phyloP scores from a whole-genome alignment of 331 rosid genomes.

The Pyracantha coccinea region DNA sequence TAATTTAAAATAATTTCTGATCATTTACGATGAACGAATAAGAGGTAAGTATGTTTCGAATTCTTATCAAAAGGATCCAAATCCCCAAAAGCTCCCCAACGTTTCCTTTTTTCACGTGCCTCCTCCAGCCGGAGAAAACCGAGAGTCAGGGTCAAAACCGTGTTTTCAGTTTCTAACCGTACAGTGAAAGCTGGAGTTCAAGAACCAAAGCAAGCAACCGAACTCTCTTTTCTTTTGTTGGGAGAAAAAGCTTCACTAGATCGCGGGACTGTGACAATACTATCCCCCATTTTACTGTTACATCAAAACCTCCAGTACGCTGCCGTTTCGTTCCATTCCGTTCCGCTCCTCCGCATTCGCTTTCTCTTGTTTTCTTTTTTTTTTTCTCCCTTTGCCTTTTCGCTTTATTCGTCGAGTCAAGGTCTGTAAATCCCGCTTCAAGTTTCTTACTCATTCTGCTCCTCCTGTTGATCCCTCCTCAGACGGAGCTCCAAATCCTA shows the following conservation, averaged over 20 bases:
- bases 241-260: slow-evolving; percentile 15
- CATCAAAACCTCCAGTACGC: slow-evolving; percentile 9
- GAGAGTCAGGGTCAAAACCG: slow-evolving; percentile 22
- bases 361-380: background rate
- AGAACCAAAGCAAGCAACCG: background rate
- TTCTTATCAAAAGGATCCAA: too few relatives aligned
- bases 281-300: slow-evolving; percentile 33
- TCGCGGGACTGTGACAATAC: slow-evolving; percentile 22
- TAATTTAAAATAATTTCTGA: too few relatives aligned
- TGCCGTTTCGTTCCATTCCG: slow-evolving; percentile 1
- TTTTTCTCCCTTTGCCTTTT: background rate
- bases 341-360: background rate
- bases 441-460: background rate
- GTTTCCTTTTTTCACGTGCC: slow-evolving; percentile 23
- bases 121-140: background rate
- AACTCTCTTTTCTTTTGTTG: background rate
- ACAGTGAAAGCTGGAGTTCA: background rate
- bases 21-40: accelerated
- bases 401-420: slow-evolving; percentile 21
- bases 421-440: slow-evolving; percentile 1
- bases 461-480: background rate
- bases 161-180: too few relatives aligned
- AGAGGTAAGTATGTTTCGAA: accelerated
- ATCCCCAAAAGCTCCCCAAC: background rate
- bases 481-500: background rate